A percentile compares a stretch with the other conserved stretches of the same genome.
Evolutionary conservation across 345 rosid genomes (phyloP).

Genomic region (Murraya koenigii): DNA sequence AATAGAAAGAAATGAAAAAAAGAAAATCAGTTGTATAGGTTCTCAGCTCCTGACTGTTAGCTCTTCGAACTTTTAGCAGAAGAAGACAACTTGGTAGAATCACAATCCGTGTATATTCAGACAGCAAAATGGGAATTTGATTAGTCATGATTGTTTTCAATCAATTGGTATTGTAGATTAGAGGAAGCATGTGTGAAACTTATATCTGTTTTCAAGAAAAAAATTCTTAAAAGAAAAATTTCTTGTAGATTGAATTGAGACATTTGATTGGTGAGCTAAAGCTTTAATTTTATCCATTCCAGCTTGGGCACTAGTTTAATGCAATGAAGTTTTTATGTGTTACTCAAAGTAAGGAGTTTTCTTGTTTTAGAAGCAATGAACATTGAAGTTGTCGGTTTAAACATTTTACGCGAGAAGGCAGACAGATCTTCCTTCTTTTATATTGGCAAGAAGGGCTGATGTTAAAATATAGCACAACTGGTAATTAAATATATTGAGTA

Average conservation of each 20-base stretch:
- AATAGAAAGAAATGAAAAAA: neutral
- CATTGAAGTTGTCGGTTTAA: no score
- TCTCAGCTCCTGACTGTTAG: constrained; percentile 39
- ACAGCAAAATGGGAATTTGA: constrained; percentile 17
- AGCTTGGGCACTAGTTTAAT: neutral
- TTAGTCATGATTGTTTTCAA: constrained; percentile 17
- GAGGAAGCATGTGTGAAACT: constrained; percentile 9
- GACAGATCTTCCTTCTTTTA: no score
- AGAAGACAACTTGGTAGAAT: constrained; percentile 37
- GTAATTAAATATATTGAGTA: no score
- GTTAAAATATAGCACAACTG: no score
- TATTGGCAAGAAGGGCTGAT: no score
- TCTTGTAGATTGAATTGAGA: constrained; percentile 15
- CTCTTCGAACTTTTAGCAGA: constrained; percentile 55
- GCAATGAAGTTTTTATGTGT: no score
- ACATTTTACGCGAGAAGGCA: no score
- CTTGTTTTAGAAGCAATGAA: no score
- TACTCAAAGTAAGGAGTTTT: no score
- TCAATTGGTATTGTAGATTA: constrained; percentile 26
- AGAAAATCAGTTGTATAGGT: constrained; percentile 53
- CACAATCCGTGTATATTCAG: constrained; percentile 33
- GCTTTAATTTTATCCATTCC: neutral
- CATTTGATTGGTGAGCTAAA: constrained; percentile 1
- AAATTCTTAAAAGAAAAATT: constrained; percentile 1
- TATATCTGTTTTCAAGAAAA: constrained; percentile 5